Base-by-base conservation (phyloP, 352 stramenopile genomes). In the Globisporangium rhizosaccharum region DNA sequence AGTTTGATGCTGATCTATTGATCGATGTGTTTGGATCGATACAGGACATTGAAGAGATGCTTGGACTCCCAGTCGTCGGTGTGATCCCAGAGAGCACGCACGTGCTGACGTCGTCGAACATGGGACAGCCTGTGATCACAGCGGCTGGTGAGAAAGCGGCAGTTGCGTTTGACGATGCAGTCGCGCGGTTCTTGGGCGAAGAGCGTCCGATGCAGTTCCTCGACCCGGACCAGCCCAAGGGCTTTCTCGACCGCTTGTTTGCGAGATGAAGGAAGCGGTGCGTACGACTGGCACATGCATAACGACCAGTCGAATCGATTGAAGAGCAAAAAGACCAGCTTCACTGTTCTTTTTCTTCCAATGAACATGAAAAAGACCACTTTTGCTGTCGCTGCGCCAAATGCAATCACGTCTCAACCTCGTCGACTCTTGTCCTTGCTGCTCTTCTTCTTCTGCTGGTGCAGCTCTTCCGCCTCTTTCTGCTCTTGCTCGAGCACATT, bases 41-140 rank as follows among this genome's bases (percentile, higher is more conserved):
- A 28, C 44, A 87, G 71, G 84, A 97, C 65, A 97, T 97, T 70
- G 82, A 97, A 66, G 92, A 98, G 62, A 94, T 98, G 70, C 73
- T 98, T 28, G 92, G 88, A 0, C 65, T 98, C 52, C 78, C 82
- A 15, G 83, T 98, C 37, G 75, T 96, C 36, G 92, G 92, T 7
- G 88, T 98, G 41, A 92, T 98, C 53, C 92, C 92, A 0, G 90
- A 97, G 71, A 94, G 79, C 48, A 77, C 85, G 26, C 83, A 92
- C 59, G 88, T 98, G 30, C 73, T 98, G 28, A 96, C 88, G 56
- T 96, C 88, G 46, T 97, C 92, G 30, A 98, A 98, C 68, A 86
- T 97, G 71, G 92, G 92, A 23, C 90, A 94, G 63, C 92, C 92
- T 4, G 89, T 98, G 36, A 97, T 97, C 67, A 84, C 72, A 37